Evolutionary conservation across 2,329 filamentous ascomycete genomes (phyloP), one percentile per base, ranked within the genome.

Genomic region (Dothideomycetes sp.): DNA sequence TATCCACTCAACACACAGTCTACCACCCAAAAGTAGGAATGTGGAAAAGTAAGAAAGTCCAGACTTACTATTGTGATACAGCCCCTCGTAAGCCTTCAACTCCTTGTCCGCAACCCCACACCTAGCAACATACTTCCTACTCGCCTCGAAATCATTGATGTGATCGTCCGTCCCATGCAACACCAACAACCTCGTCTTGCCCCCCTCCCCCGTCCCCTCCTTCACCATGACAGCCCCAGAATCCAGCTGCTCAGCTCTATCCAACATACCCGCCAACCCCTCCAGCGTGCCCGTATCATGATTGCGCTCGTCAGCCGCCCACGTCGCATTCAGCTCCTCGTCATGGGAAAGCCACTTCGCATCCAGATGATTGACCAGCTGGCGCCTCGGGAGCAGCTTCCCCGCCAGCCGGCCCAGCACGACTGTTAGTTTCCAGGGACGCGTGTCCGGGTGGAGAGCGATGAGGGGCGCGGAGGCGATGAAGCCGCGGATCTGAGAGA

Each of bases 221-320:
- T 52, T 49, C 27, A 65, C 49, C 45, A 55, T 62, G 19, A 77
- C 60, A 37, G 64, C 69, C 3, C 79, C 81, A 4, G 58, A 62
- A 4, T 74, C 63, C 45, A 94, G 61, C 38, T 68, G 68, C 4
- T 63, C 63, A 1, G 80, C 80, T 18, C 88, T 74, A 56, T 93
- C 84, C 47, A 95, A 63, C 72, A 94, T 71, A 0, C 75, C 79
- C 0, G 81, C 73, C 24, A 94, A 58, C 1, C 84, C 84, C 58
- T 88, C 80, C n/a, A 94, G 68, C 5, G 88, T 94, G 27, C 86
- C 88, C 2, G 78, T 89, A 58, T 89, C 73, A 61, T 94, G 87
- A 59, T 79, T 77, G 38, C 94, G 66, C 36, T 68, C 55, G 59
- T 95, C 88, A 19, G 74, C 70, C 2, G 65, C 63, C 47, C 84